Percentiles rank a stretch among this genome's conserved stretches.
Conservation (phyloP, 2,329 filamentous ascomycete genomes). For the Cladosporium sp. region DNA sequence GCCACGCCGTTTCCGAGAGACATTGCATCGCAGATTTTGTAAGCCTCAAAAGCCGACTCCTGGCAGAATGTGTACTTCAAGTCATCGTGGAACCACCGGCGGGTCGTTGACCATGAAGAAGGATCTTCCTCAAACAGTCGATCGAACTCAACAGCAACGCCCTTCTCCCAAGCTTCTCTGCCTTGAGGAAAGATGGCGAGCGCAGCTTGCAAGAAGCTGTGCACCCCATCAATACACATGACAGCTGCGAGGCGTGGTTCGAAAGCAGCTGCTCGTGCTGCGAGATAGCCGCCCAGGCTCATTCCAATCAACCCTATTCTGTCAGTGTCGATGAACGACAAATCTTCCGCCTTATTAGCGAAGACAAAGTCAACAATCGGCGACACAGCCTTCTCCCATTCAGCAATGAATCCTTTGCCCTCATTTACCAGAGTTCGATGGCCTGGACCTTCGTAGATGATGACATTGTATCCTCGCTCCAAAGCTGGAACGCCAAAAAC, state of each 20-base stretch:
- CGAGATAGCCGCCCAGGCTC: slow-evolving; percentile 31
- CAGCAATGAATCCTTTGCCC: slow-evolving; percentile 25
- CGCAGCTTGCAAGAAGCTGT: background rate
- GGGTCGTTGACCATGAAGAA: background rate
- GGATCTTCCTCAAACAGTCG: slow-evolving; percentile 1
- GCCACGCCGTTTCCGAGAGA: slow-evolving; percentile 12
- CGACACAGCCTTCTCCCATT: slow-evolving; percentile 30
- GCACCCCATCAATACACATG: slow-evolving; percentile 21
- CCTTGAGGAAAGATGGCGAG: background rate
- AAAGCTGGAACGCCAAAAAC: slow-evolving; percentile 24
- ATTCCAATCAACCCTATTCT: slow-evolving; percentile 26
- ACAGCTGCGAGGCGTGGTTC: slow-evolving; percentile 29
- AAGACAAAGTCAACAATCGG: slow-evolving; percentile 30
- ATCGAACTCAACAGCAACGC: slow-evolving; percentile 8
- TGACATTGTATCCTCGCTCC: slow-evolving; percentile 29
- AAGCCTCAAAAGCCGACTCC: slow-evolving; percentile 8
- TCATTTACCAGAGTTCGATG: slow-evolving; percentile 27
- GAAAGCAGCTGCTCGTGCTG: slow-evolving; percentile 27
- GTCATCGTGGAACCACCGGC: slow-evolving; percentile 17
- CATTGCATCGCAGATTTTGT: slow-evolving; percentile 12
- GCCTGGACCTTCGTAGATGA: slow-evolving; percentile 33
- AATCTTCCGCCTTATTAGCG: slow-evolving; percentile 8
- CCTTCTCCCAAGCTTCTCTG: slow-evolving; percentile 1
- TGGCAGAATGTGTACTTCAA: slow-evolving; percentile 16
- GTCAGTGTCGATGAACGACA: slow-evolving; percentile 22